phyloP scores from a whole-genome alignment of 2,329 filamentous ascomycete species.

The Pseudopithomyces chartarum region DNA sequence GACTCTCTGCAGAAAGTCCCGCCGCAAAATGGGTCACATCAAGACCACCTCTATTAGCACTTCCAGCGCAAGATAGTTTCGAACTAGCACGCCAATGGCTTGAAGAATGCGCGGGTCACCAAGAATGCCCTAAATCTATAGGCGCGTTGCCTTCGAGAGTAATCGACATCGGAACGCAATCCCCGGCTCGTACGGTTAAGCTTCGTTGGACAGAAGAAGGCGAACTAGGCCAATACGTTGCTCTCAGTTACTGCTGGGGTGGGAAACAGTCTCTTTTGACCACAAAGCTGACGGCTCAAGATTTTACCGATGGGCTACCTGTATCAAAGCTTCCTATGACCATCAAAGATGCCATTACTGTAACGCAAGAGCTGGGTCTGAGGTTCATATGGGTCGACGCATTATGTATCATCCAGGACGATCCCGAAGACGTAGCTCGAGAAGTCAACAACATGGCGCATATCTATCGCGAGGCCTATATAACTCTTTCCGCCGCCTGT shows the following conservation, averaged over 20 bases:
- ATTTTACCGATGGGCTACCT: constrained; percentile 11
- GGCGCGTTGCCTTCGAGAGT: constrained; percentile 8
- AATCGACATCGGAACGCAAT: constrained; percentile 12
- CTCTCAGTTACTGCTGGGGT: constrained; percentile 18
- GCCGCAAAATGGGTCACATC: background rate
- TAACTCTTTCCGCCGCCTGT: constrained; percentile 14
- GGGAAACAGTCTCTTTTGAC: constrained; percentile 8
- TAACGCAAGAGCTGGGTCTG: constrained; percentile 7
- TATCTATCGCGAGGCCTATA: constrained; percentile 11
- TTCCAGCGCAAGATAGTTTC: constrained; percentile 1
- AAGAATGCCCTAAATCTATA: background rate
- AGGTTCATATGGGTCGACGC: constrained; percentile 20
- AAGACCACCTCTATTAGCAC: background rate
- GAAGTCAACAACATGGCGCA: constrained; percentile 18
- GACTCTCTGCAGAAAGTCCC: constrained; percentile 4
- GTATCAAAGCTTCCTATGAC: constrained; percentile 11
- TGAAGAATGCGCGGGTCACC: constrained; percentile 8
- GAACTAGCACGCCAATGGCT: constrained; percentile 7
- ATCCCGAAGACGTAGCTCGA: constrained; percentile 8
- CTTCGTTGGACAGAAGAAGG: constrained; percentile 15
- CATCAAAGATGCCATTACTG: constrained; percentile 17
- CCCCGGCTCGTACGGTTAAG: constrained; percentile 5
- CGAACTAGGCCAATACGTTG: constrained; percentile 9
- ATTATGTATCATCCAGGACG: constrained; percentile 22
- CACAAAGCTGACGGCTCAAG: constrained; percentile 3